Conservation (phyloP, 805 yeast species). For the Metschnikowia santaceciliae region DNA sequence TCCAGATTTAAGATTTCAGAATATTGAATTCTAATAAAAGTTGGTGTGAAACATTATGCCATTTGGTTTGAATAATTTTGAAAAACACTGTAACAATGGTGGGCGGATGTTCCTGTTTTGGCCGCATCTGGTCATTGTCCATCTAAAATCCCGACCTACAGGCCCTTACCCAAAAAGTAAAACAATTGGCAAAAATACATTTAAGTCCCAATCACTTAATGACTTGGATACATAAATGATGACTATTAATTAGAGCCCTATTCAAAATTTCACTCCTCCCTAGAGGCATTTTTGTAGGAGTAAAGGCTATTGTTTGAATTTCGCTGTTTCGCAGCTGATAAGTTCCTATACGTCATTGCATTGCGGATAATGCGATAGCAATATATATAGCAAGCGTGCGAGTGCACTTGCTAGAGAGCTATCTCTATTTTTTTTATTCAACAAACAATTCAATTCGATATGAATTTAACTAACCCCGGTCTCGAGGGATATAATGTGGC, state of each 20-base stretch:
- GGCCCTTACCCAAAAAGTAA: too few relatives aligned
- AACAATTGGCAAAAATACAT: neutral
- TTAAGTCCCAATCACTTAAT: neutral
- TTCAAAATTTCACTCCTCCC: neutral
- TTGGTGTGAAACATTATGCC: too few relatives aligned
- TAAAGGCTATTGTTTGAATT: neutral
- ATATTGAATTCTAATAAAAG: too few relatives aligned
- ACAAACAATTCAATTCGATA: constrained; percentile 3
- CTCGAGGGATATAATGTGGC: constrained; percentile 32
- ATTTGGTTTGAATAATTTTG: too few relatives aligned
- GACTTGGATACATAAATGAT: too few relatives aligned
- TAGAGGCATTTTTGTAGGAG: neutral
- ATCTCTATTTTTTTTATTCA: too few relatives aligned
- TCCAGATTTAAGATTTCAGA: too few relatives aligned
- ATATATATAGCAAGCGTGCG: neutral
- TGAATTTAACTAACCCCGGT: constrained; percentile 32
- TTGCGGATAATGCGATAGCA: neutral
- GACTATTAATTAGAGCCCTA: neutral
- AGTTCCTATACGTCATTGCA: neutral
- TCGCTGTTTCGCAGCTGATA: neutral
- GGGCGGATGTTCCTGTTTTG: neutral
- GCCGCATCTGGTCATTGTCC: neutral
- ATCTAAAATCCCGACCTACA: neutral
- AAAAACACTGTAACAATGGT: too few relatives aligned
- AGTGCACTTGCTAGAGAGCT: neutral